Base-by-base conservation (phyloP, 306 rosid genomes). In the Cyclanthera cordifolia region DNA sequence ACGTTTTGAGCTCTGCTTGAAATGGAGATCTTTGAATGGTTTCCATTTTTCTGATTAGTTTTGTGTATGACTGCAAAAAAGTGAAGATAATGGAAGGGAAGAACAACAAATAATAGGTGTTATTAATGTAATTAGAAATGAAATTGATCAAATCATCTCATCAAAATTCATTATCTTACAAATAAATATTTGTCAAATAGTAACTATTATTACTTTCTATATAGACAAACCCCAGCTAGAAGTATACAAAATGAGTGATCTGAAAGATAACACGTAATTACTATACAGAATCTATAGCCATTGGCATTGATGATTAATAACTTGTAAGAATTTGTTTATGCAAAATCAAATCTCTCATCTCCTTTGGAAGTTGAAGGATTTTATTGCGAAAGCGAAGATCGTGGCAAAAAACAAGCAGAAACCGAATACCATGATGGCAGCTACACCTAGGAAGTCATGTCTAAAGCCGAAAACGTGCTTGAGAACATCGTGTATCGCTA, bases 301-400 rank as follows among this genome's bases (percentile, higher is more conserved):
- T 1, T 57, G 49, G 23, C 30, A 63, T 63, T 39, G 51, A 3
- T 63, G 43, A 41, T 65, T 14, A 43, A 8, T 27, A 5, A 28
- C 5, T 57, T 21, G 8, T 9, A 64, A 24, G 55, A 47, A 66
- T 24, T 66, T 45, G 21, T 66, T 43, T 15, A 46, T 14, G 9
- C n/a, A 46, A 56, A 71, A 71, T 53, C 55, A 53, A 10, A 48
- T 41, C 58, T 60, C 46, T 84, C 80, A 94, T 81, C 97, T 85
- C 85, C 97, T 90, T 85, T 90, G 99, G 86, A 94, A 94, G 84
- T 94, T 94, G 86, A 94, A 94, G 78, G 95, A 81, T 86, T 94
- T 94, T 75, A 94, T 94, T 45, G 99, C 95, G 16, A 78, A 88
- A 55, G 97, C 96, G 82, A 94, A 94, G 69, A 94, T 79, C 14